Evolutionary conservation across 2,329 filamentous ascomycete genomes (phyloP).

Genomic region (Periconia macrospinosa): DNA sequence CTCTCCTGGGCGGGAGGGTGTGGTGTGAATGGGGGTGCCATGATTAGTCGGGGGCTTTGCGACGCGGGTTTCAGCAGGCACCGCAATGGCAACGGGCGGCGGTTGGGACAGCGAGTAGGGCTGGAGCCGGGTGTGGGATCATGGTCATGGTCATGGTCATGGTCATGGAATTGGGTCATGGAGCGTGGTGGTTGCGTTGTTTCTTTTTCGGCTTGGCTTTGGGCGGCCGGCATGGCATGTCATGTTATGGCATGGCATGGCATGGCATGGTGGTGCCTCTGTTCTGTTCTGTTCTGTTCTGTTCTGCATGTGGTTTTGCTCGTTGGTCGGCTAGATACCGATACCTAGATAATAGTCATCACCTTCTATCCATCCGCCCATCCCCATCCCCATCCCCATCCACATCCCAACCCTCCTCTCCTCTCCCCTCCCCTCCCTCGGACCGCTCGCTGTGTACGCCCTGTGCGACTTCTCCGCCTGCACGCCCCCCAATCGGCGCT

Average conservation of each 20-base stretch:
- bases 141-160: background rate
- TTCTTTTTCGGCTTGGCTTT: conserved; percentile 15
- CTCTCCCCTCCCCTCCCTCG: background rate
- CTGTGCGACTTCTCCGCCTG: conserved; percentile 16
- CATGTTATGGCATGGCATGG: too few species aligned
- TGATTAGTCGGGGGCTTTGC: background rate
- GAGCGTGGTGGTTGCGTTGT: conserved; percentile 5
- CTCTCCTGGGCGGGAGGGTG: background rate
- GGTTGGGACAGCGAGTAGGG: background rate
- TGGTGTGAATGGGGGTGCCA: background rate
- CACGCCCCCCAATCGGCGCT: conserved; percentile 13
- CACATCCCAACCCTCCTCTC: background rate
- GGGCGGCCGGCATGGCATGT: background rate
- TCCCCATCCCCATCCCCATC: background rate
- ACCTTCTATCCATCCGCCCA: too few species aligned
- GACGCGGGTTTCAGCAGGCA: background rate
- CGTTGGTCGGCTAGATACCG: too few species aligned
- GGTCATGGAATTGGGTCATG: conserved; percentile 10
- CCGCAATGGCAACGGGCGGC: background rate
- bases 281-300: too few species aligned
- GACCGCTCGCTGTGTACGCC: background rate
- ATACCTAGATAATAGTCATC: too few species aligned
- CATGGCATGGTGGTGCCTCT: too few species aligned
- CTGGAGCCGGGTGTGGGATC: background rate
- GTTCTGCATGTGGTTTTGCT: too few species aligned